Percentiles rank a stretch among this genome's conserved stretches.
Evolutionary conservation across 257 asterid genomes (phyloP).

Genomic region (Coffea eugenioides): DNA sequence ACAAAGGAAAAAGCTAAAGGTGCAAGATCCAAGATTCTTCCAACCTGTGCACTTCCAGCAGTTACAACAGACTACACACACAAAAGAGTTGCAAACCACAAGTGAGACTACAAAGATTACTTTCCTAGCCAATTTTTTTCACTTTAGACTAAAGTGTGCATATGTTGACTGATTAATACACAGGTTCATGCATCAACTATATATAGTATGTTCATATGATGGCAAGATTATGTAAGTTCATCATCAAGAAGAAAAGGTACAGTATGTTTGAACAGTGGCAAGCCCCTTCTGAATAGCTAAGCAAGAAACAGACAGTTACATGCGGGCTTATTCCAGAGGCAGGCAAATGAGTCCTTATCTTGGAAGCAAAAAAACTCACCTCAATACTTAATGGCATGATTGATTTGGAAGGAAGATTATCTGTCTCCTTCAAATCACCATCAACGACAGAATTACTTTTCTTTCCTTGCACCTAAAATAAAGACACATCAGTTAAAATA

Average conservation of each 20-base stretch:
- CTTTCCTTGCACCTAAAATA: constrained; percentile 36
- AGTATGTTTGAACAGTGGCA: neutral
- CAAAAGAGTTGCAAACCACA: neutral
- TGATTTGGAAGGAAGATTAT: constrained; percentile 24
- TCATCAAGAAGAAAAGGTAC: neutral
- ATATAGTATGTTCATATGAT: no score
- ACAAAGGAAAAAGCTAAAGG: neutral
- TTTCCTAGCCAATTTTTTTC: neutral
- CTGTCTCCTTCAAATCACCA: constrained; percentile 21
- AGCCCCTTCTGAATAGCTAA: neutral
- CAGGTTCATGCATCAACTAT: neutral
- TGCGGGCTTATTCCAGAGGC: constrained; percentile 6
- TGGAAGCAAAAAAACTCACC: constrained; percentile 36
- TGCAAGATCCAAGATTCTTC: neutral
- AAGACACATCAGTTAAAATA: constrained; percentile 15
- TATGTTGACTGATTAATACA: no score
- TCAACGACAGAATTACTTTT: constrained; percentile 19
- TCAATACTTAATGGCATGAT: constrained; percentile 33
- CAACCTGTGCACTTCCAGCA: neutral
- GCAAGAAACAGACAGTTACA: neutral
- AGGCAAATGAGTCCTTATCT: constrained; percentile 6
- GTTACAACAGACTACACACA: neutral
- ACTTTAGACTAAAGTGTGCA: neutral
- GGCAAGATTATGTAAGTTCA: neutral
- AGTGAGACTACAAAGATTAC: neutral